Percentiles rank a stretch among this genome's conserved stretches.
phyloP scores from a whole-genome alignment of 2,329 filamentous ascomycete species.

The Cordyceps tenuipes region DNA sequence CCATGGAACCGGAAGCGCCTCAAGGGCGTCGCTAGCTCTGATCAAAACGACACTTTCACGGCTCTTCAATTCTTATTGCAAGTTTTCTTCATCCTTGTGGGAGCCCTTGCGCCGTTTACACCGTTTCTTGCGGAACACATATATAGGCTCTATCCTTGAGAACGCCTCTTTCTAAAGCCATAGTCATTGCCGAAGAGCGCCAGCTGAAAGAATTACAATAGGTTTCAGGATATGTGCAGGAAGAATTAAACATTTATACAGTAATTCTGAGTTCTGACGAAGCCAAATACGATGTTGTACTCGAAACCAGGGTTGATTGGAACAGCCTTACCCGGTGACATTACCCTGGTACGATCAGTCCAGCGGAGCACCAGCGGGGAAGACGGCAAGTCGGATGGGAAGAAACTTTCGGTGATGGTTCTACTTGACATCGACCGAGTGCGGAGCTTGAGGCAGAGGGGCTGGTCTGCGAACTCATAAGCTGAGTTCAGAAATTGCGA shows the following conservation, averaged over 20 bases:
- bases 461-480: slow-evolving; percentile 75
- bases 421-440: slow-evolving; percentile 68
- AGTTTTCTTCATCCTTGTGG: slow-evolving; percentile 74
- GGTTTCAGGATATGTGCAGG: slow-evolving; percentile 69
- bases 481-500: slow-evolving; percentile 74
- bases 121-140: slow-evolving; percentile 88
- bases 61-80: slow-evolving; percentile 84
- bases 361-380: neutral
- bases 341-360: slow-evolving; percentile 2
- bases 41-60: slow-evolving; percentile 62
- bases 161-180: slow-evolving; percentile 71
- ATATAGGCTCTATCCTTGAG: slow-evolving; percentile 73
- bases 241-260: slow-evolving; percentile 78
- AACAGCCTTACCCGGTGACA: no score
- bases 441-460: slow-evolving; percentile 75
- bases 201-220: slow-evolving; percentile 70
- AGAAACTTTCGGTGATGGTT: slow-evolving; percentile 42
- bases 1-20: slow-evolving; percentile 77
- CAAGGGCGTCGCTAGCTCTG: slow-evolving; percentile 68
- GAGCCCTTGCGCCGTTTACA: slow-evolving; percentile 77
- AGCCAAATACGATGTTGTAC: slow-evolving; percentile 74
- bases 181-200: slow-evolving; percentile 72
- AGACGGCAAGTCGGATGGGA: slow-evolving; percentile 15
- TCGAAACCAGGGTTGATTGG: slow-evolving; percentile 75
- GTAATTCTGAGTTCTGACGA: slow-evolving; percentile 75